These are phyloP conservation scores for Podila epigama DNA, from an alignment of 192 early-diverging fungal genomes.

Conservation along the genomic window DNA sequence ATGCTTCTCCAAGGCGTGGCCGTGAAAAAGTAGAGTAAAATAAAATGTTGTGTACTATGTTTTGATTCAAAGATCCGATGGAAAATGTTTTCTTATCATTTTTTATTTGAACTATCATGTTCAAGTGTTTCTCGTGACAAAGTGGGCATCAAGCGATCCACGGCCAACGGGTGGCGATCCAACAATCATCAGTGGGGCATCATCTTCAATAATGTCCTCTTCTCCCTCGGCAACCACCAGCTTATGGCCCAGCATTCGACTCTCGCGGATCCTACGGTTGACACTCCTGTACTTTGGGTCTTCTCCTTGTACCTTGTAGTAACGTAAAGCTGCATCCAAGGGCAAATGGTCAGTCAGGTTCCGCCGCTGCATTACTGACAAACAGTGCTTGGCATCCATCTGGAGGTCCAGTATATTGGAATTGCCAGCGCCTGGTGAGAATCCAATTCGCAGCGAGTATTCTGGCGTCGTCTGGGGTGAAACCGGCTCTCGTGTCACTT, in stretches of 20 bases:
- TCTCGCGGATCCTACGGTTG: slow-evolving; percentile 41
- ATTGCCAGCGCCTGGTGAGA: slow-evolving; percentile 90
- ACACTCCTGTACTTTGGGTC: slow-evolving; percentile 49
- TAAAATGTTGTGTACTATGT: background rate
- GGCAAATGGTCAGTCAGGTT: slow-evolving; percentile 89
- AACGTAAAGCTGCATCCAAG: slow-evolving; percentile 72
- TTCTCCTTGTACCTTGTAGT: slow-evolving; percentile 61
- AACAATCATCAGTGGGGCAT: slow-evolving; percentile 17
- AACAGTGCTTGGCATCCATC: slow-evolving; percentile 82
- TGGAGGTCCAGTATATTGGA: slow-evolving; percentile 91
- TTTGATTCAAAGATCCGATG: background rate
- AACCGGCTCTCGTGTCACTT: slow-evolving; percentile 1
- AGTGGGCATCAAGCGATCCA: background rate
- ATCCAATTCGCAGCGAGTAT: slow-evolving; percentile 88
- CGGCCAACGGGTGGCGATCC: slow-evolving; percentile 22
- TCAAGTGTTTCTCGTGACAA: background rate
- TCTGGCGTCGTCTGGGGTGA: slow-evolving; percentile 63
- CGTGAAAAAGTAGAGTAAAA: slow-evolving; percentile 6
- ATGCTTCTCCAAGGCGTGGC: slow-evolving; percentile 30
- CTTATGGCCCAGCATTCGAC: slow-evolving; percentile 36
- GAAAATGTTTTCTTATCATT: too few species aligned
- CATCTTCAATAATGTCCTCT: slow-evolving; percentile 19
- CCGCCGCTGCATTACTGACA: slow-evolving; percentile 59
- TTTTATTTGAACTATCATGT: too few species aligned
- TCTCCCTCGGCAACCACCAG: slow-evolving; percentile 39